These are phyloP conservation scores for Cicer yamashitae DNA, from an alignment of 306 rosid species.

Conservation along the genomic window DNA sequence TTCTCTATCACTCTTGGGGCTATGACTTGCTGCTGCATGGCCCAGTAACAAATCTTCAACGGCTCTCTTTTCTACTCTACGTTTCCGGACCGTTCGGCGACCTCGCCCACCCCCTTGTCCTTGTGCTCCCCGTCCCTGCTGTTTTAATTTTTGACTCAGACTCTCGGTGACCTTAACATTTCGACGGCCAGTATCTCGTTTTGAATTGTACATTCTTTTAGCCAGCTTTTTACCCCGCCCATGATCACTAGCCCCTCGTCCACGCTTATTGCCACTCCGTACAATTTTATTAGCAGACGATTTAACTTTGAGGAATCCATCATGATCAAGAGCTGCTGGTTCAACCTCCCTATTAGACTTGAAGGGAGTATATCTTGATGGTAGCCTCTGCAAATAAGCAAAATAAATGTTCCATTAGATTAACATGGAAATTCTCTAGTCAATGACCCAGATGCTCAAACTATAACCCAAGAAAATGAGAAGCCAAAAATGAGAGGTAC, in stretches of 20 bases:
- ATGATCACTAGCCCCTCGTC: constrained; percentile 72
- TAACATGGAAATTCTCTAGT: constrained; percentile 13
- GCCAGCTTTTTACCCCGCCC: constrained; percentile 72
- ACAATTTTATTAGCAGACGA: constrained; percentile 55
- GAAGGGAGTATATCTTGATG: constrained; percentile 61
- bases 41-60: constrained; percentile 65
- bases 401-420: constrained; percentile 24
- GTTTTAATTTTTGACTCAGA: constrained; percentile 60
- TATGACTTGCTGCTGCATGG: constrained; percentile 48
- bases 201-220: constrained; percentile 58
- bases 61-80: constrained; percentile 72
- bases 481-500: no score
- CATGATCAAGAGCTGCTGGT: constrained; percentile 52
- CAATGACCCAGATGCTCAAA: constrained; percentile 5
- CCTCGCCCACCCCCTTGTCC: constrained; percentile 83
- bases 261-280: constrained; percentile 67
- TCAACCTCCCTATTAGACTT: constrained; percentile 63
- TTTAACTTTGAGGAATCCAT: constrained; percentile 54
- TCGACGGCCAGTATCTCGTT: constrained; percentile 50
- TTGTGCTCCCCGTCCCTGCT: constrained; percentile 57
- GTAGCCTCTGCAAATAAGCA: constrained; percentile 63
- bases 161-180: constrained; percentile 55
- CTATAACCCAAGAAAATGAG: constrained; percentile 17
- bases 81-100: constrained; percentile 86
- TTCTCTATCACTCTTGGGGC: constrained; percentile 63